Evolutionary conservation across 768 basidiomycete species (phyloP).

Genomic region (Mrakia gelida): DNA sequence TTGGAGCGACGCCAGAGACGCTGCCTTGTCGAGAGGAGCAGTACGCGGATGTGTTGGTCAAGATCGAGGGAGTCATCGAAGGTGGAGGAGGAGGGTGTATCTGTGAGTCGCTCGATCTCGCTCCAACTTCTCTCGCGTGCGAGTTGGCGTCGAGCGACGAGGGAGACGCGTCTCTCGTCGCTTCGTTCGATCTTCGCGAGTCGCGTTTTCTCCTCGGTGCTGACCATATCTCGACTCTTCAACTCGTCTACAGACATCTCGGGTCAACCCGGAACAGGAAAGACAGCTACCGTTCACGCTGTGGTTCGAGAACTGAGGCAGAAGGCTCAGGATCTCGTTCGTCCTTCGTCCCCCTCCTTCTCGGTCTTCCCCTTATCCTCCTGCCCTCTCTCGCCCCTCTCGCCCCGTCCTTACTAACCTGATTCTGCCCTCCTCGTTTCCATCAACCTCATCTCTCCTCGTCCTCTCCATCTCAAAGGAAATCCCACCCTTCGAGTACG

Average conservation of each 20-base stretch:
- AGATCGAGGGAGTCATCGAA: constrained; percentile 78
- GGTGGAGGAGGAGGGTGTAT: constrained; percentile 93
- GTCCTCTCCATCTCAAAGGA: constrained; percentile 54
- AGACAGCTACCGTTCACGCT: constrained; percentile 95
- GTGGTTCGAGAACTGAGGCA: constrained; percentile 83
- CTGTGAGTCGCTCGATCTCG: constrained; percentile 55
- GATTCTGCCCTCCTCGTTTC: no score
- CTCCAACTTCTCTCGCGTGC: neutral
- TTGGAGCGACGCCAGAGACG: constrained; percentile 82
- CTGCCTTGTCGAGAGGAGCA: constrained; percentile 86
- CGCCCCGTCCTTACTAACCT: no score
- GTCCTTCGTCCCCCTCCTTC: constrained; percentile 38
- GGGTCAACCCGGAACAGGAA: constrained; percentile 97
- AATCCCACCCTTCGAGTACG: constrained; percentile 87
- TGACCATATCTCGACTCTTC: no score
- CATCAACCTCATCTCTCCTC: neutral
- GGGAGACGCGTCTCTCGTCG: neutral
- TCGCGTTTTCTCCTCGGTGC: neutral
- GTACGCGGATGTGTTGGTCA: constrained; percentile 66
- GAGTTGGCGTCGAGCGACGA: neutral
- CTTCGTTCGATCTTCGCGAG: neutral
- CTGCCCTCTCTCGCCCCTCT: no score
- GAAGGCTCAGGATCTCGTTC: constrained; percentile 74
- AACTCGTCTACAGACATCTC: constrained; percentile 67
- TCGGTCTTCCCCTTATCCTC: neutral